phyloP scores from a whole-genome alignment of 2,329 filamentous ascomycete species.

The Uncinocarpus reesii region DNA sequence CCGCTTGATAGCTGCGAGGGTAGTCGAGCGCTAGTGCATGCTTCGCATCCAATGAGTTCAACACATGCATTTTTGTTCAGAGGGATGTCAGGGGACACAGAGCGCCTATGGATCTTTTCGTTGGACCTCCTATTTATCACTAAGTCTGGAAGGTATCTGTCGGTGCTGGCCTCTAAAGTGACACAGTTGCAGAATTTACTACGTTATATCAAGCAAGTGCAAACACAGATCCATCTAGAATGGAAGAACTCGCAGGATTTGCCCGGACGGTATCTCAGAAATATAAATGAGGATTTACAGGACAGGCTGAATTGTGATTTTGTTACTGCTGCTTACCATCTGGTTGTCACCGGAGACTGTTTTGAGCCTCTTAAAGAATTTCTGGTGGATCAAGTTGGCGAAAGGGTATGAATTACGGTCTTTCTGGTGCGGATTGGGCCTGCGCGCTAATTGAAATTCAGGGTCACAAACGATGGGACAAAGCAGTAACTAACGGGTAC shows the following conservation, averaged over 20 bases:
- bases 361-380: constrained; percentile 70
- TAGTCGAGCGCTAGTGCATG: constrained; percentile 47
- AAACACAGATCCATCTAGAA: constrained; percentile 67
- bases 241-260: constrained; percentile 76
- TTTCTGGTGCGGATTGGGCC: background rate
- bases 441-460: constrained; percentile 27
- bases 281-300: constrained; percentile 63
- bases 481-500: constrained; percentile 66
- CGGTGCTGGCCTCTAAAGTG: constrained; percentile 73
- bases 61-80: constrained; percentile 61
- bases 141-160: constrained; percentile 63
- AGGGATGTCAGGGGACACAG: constrained; percentile 27
- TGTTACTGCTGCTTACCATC: constrained; percentile 68
- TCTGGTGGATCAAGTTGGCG: constrained; percentile 71
- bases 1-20: constrained; percentile 29
- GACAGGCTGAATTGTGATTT: constrained; percentile 56
- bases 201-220: constrained; percentile 71
- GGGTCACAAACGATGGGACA: constrained; percentile 94
- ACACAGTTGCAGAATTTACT: constrained; percentile 79
- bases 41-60: constrained; percentile 62
- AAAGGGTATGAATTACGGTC: constrained; percentile 49
- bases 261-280: constrained; percentile 64
- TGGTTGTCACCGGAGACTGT: constrained; percentile 73
- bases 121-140: constrained; percentile 77
- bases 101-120: constrained; percentile 52